These are phyloP conservation scores for Arabidopsis hybrid DNA, from an alignment of 441 rosid genomes.

Conservation along the genomic window DNA sequence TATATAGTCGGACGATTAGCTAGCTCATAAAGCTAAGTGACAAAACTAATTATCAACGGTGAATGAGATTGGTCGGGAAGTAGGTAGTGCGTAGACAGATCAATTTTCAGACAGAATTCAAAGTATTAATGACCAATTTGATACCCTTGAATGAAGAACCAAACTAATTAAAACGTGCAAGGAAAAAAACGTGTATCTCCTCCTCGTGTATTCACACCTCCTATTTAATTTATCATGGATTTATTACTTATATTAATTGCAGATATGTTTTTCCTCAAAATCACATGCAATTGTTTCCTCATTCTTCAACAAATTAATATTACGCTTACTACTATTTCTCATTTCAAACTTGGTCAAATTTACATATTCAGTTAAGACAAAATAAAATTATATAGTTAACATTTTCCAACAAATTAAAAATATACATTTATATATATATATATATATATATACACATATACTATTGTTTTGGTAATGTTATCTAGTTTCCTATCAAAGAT, in stretches of 20 bases:
- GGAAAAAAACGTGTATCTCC: background rate
- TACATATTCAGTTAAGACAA: too few relatives aligned
- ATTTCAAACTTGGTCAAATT: too few relatives aligned
- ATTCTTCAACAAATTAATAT: too few relatives aligned
- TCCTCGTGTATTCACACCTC: background rate
- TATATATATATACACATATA: too few relatives aligned
- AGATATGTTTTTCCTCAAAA: background rate
- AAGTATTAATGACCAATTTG: background rate
- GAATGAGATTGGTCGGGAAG: background rate
- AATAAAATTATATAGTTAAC: too few relatives aligned
- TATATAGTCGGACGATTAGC: too few relatives aligned
- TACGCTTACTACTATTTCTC: too few relatives aligned
- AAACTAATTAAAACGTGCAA: slow-evolving; percentile 4
- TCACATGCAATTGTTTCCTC: too few relatives aligned
- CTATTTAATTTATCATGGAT: slow-evolving; percentile 22
- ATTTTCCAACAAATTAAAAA: too few relatives aligned
- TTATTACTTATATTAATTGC: slow-evolving; percentile 26
- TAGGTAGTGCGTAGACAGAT: background rate
- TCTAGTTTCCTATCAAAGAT: too few relatives aligned
- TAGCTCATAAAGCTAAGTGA: background rate
- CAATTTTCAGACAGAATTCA: background rate
- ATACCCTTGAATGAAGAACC: background rate
- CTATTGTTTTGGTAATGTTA: too few relatives aligned
- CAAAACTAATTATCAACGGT: background rate
- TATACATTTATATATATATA: too few relatives aligned